Evolutionary conservation across 306 rosid genomes (phyloP), one percentile per base, ranked within the genome.

Genomic region (Dalbergia oliveri): DNA sequence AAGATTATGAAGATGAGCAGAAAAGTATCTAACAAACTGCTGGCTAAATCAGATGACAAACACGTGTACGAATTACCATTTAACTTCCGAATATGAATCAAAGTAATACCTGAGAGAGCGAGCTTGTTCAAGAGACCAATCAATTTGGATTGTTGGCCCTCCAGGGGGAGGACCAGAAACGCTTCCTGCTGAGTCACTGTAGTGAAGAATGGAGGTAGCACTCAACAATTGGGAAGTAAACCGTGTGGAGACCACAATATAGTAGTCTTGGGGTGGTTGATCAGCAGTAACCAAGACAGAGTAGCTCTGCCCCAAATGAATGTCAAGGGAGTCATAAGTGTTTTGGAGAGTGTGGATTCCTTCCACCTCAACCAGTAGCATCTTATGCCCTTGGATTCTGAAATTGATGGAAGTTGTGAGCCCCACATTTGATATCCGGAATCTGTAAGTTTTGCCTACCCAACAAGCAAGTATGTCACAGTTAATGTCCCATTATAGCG

Each of bases 111-210:
- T 89, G 66, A 92, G 60, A 8, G 98, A 92, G 34, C 98, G 89
- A 9, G 97, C 91, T 79, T 94, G 98, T 44, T 94, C 92, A 39
- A 94, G 83, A 37, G 98, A 94, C 97, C 97, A 94, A 72, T 92
- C 97, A 39, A 92, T 83, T 72, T 94, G 89, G 73, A 6, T 72
- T 5, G 97, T 94, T 34, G 91, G 94, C 26, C 98, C 98, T 41
- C 88, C 97, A 0, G 97, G 97, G 12, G 88, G 91, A 86, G 93
- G 89, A 62, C 90, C 92, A 69, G 93, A 83, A 60, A 87, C 91
- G 60, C 87, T 75, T 59, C 73, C 83, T 13, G 85, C 93, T 3
- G 97, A 91, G 89, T 92, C 91, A 56, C 93, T 86, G 79, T 94
- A 94, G 67, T 82, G 98, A 77, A 94, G 85, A 81, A 87, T 66